Base-by-base conservation (phyloP, 805 yeast species). In the Hanseniaspora lachancei region DNA sequence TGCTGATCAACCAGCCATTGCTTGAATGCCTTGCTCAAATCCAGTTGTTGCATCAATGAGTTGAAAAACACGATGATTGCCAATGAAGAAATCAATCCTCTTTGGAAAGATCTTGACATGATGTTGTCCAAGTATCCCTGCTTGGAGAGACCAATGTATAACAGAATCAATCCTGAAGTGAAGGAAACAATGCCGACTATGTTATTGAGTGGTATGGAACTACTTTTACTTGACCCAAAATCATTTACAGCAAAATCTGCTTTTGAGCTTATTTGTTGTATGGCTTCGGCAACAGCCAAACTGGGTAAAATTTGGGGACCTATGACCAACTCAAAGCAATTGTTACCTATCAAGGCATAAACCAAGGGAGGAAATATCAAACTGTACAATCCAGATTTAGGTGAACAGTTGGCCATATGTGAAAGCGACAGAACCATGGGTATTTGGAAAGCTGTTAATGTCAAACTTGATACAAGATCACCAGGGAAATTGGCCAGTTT, bases 341-440 rank as follows among this genome's bases (percentile, higher is more conserved):
- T 53, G 10, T 39, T 53, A 2, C 58, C 58, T 13, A 57, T 46
- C 12, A 57, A 5, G 15, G 49, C 44, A 42, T 57, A 57, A 3
- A 57, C 56, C 24, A 57, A 21, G 15, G 58, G 58, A 7, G 58
- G 58, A 20, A 57, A 35, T 12, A 57, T 52, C 41, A 57, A 52
- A 21, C 56, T 53, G 36, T 54, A 54, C 8, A 54, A 29, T 2
- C 57, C 57, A 21, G 57, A 47, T 35, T 47, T 47, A 5, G 57
- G 57, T 10, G 57, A 48, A 13, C 52, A 42, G 21, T 54, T 47
- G 16, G 57, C 57, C 42, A 54, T 29, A 20, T 47, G 52, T 2
- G 57, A 54, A 3, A 54, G 29, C 5, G 57, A 54, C 3, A 54
- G 16, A 18, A 48, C 47, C 57, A 54, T 54, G 7, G 57, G 57